phyloP scores from a whole-genome alignment of 495 filamentous ascomycete species.

The Mycothermus thermophilus region DNA sequence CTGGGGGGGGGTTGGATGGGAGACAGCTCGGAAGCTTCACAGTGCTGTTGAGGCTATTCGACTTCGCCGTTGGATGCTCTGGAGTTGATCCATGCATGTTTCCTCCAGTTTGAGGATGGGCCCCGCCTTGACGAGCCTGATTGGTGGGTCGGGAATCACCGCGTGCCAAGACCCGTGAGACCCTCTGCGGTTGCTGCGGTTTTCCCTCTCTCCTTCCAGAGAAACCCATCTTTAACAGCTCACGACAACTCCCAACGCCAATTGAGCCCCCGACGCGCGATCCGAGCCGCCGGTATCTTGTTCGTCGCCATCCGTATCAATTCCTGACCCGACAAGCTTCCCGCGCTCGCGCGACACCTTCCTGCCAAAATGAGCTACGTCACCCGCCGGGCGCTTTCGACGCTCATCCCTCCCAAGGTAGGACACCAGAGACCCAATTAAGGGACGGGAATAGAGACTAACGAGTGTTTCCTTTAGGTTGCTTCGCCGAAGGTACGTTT shows the following conservation, averaged over 20 bases:
- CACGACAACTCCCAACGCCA: slow-evolving; percentile 12
- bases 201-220: not conserved
- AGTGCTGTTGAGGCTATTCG: too few species aligned
- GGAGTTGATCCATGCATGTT: too few species aligned
- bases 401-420: slow-evolving; percentile 97
- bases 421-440: slow-evolving; percentile 11
- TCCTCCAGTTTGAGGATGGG: too few species aligned
- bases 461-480: slow-evolving; percentile 33
- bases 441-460: slow-evolving; percentile 12
- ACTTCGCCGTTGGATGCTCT: too few species aligned
- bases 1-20: too few species aligned
- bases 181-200: too few species aligned
- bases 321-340: slow-evolving; percentile 9
- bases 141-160: not conserved
- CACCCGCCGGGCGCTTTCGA: slow-evolving; percentile 78
- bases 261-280: slow-evolving; percentile 8
- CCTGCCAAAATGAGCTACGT: slow-evolving; percentile 81
- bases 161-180: too few species aligned
- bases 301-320: slow-evolving; percentile 7
- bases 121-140: too few species aligned
- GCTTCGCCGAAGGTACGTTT: slow-evolving; percentile 87
- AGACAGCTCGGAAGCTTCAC: too few species aligned
- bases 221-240: slow-evolving; percentile 12
- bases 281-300: slow-evolving; percentile 4
- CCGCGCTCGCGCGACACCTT: slow-evolving; percentile 13